A percentile compares a stretch with the other conserved stretches of the same genome.
phyloP scores from a whole-genome alignment of 352 stramenopile genomes.

The Phytophthora boehmeriae region DNA sequence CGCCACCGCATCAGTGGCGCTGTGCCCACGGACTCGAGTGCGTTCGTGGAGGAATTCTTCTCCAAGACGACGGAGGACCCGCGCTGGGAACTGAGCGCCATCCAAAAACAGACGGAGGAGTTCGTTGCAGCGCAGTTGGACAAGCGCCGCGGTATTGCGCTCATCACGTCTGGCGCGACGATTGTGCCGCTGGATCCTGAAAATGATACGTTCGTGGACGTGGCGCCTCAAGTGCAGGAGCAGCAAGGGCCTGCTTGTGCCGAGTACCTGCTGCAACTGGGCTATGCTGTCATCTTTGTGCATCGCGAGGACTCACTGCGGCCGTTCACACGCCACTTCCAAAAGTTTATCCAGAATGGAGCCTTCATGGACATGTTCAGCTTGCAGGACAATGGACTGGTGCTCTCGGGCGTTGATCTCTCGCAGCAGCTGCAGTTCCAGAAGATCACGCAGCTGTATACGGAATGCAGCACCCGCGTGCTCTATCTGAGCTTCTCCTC shows the following conservation, averaged over 20 bases:
- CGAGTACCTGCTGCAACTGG: slow-evolving; percentile 80
- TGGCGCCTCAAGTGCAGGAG: slow-evolving; percentile 72
- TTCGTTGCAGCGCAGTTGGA: slow-evolving; percentile 71
- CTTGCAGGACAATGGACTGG: slow-evolving; percentile 58
- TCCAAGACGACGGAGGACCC: slow-evolving; percentile 71
- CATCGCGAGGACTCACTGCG: slow-evolving; percentile 78
- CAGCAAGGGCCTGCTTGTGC: slow-evolving; percentile 78
- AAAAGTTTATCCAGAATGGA: slow-evolving; percentile 81
- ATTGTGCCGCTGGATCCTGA: slow-evolving; percentile 75
- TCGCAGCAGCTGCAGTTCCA: slow-evolving; percentile 71
- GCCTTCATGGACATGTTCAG: slow-evolving; percentile 86
- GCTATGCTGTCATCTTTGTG: slow-evolving; percentile 86
- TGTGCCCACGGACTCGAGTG: slow-evolving; percentile 66
- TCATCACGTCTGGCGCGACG: slow-evolving; percentile 82
- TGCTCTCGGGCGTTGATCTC: slow-evolving; percentile 70
- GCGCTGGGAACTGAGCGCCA: slow-evolving; percentile 51
- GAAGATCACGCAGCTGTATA: slow-evolving; percentile 66
- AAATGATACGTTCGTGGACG: slow-evolving; percentile 76
- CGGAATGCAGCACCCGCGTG: slow-evolving; percentile 65
- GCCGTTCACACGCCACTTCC: slow-evolving; percentile 86
- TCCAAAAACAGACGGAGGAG: slow-evolving; percentile 47
- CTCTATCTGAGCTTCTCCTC: slow-evolving; percentile 80
- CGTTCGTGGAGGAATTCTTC: slow-evolving; percentile 84
- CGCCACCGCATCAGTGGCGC: slow-evolving; percentile 73
- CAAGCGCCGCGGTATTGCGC: slow-evolving; percentile 70